Conservation (phyloP, 192 early-diverging fungal genomes). For the Podila epigama region DNA sequence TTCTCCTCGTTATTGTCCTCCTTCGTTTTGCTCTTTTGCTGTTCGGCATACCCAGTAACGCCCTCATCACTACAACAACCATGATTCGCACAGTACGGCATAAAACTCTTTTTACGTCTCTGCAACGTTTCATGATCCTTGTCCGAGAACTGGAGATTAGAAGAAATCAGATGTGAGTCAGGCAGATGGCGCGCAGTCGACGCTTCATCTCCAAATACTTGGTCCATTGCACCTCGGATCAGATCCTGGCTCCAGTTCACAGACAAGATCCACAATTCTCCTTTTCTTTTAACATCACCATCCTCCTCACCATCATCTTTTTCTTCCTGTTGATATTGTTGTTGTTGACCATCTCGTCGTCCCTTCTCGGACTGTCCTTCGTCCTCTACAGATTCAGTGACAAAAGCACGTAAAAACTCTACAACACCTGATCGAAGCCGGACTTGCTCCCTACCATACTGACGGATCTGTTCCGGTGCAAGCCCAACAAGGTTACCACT, state of each 20-base stretch:
- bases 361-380: slow-evolving; percentile 1
- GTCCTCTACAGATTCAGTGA: slow-evolving; percentile 2
- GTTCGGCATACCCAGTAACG: too few relatives aligned
- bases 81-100: too few relatives aligned
- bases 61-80: too few relatives aligned
- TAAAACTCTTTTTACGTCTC: not conserved
- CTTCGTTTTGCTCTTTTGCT: not conserved
- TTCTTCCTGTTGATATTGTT: not conserved
- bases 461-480: slow-evolving; percentile 18
- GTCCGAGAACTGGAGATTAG: slow-evolving; percentile 31
- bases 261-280: slow-evolving; percentile 35
- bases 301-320: not conserved
- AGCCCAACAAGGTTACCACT: slow-evolving; percentile 39
- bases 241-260: slow-evolving; percentile 46
- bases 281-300: not conserved
- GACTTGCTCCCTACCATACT: slow-evolving; percentile 30
- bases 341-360: not conserved
- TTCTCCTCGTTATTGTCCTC: not conserved
- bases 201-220: slow-evolving; percentile 44
- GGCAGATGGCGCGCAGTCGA: slow-evolving; percentile 22
- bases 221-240: slow-evolving; percentile 43
- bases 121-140: slow-evolving; percentile 18
- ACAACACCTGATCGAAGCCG: slow-evolving; percentile 29
- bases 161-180: slow-evolving; percentile 31
- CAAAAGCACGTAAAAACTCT: slow-evolving; percentile 21